phyloP scores from a whole-genome alignment of 2,329 filamentous ascomycete genomes.

The Chaetomium olivaceum region DNA sequence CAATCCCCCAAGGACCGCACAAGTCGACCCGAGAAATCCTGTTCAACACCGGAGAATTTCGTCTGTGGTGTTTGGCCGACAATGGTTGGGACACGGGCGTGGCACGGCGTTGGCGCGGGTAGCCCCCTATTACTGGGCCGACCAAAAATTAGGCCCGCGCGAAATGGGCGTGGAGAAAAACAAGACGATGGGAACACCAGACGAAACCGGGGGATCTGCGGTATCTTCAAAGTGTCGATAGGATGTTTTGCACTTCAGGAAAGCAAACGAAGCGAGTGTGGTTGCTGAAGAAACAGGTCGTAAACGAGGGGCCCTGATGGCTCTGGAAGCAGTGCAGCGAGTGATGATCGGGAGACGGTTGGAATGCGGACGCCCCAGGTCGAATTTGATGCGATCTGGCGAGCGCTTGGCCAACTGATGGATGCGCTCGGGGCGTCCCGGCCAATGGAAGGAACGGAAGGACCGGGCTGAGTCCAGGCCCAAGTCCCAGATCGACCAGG shows the following conservation, averaged over 20 bases:
- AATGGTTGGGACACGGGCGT: conserved; percentile 24
- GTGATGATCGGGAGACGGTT: conserved; percentile 23
- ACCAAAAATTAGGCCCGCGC: conserved; percentile 29
- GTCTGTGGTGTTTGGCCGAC: conserved; percentile 23
- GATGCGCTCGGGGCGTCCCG: conserved; percentile 18
- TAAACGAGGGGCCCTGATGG: conserved; percentile 18
- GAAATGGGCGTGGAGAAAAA: conserved; percentile 22
- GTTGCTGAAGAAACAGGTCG: conserved; percentile 32
- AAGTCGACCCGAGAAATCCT: conserved; percentile 3
- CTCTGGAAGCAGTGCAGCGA: conserved; percentile 2
- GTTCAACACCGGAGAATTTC: conserved; percentile 30
- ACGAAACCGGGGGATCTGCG: conserved; percentile 7
- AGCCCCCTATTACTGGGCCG: conserved; percentile 31
- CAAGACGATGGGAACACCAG: conserved; percentile 12
- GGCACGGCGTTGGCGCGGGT: conserved; percentile 26
- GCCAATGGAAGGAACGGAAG: conserved; percentile 26
- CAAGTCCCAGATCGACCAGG: conserved; percentile 10
- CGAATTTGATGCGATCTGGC: conserved; percentile 24
- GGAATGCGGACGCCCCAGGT: conserved; percentile 28
- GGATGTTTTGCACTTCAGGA: background rate
- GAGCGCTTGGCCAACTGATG: conserved; percentile 22
- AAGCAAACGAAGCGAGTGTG: conserved; percentile 28
- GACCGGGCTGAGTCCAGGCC: conserved; percentile 22
- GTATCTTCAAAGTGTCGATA: background rate
- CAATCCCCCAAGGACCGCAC: background rate